Evolutionary conservation across 768 basidiomycete genomes (phyloP), one percentile per base, ranked within the genome.

Genomic region (Phaeolepiota aurea): DNA sequence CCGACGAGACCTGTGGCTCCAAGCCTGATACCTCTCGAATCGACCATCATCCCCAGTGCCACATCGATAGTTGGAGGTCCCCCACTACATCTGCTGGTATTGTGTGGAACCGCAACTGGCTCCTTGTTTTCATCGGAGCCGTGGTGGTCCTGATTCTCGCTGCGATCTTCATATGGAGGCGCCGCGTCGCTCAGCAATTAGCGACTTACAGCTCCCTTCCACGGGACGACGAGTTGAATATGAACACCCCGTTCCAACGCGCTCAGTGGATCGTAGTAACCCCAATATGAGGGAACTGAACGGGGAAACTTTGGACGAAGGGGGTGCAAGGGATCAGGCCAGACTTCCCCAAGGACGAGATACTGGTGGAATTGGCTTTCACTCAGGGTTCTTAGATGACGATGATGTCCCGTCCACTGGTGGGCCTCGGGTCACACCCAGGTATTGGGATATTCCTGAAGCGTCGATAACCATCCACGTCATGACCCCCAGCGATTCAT

Each of bases 211-310:
- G 71, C 11, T 68, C 72, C 11, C 57, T 91, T 19, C 69, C 73
- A 3, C 76, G 54, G 14, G 75, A 71, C 21, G 84, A 86, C 38
- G 82, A 84, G 37, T 59, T 93, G 41, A 77, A 79, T 5, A 90
- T 98, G 89, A 76, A 71, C 37, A 56, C 82, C 3, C 59, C 94
- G 20, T 42, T 20, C 31, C 65, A 20, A 43, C 60, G 14, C 48
- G 53, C 15, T 48, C 56, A 20, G 64, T 52, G 20, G 58, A 69
- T 16, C 65, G 71, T 30, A 70, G 81, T 38, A 62, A 62, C 15
- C 86, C 91, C 37, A 86, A 84, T 63, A 55, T 99, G 46, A 97
- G 96, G 52, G 92, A 98, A 59, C 92, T 93, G n/a, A 98, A 97
- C 62, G 91, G 90, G 22, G 90, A 91, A 54, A 72, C 81, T 19